These are phyloP conservation scores for Gossypium aridum DNA, from an alignment of 441 rosid species.

Conservation along the genomic window DNA sequence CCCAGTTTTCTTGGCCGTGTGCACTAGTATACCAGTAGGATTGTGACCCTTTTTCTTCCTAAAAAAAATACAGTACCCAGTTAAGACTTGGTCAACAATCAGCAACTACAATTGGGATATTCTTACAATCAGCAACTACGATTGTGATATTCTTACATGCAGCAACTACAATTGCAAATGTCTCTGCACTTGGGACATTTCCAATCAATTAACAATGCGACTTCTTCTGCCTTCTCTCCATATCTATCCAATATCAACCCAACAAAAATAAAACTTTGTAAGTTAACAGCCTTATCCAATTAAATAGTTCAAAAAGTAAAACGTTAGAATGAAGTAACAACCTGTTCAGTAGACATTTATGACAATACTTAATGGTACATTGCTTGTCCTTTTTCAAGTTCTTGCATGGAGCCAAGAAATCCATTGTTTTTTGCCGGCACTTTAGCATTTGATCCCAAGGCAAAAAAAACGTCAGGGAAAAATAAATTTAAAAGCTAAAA, in stretches of 20 bases:
- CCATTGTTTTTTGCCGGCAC: slow-evolving; percentile 86
- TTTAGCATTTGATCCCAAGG: slow-evolving; percentile 20
- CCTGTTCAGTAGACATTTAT: slow-evolving; percentile 73
- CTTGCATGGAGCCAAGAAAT: slow-evolving; percentile 51
- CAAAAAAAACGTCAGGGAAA: neutral
- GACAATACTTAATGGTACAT: slow-evolving; percentile 55
- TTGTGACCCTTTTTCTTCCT: slow-evolving; percentile 75
- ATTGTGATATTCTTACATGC: slow-evolving; percentile 60
- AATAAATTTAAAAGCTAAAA: neutral
- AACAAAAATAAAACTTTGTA: neutral
- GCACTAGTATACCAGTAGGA: slow-evolving; percentile 68
- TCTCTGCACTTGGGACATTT: slow-evolving; percentile 81
- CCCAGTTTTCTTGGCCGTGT: slow-evolving; percentile 61
- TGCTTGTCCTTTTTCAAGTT: slow-evolving; percentile 33
- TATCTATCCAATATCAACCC: slow-evolving; percentile 38
- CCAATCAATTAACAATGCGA: slow-evolving; percentile 44
- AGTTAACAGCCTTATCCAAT: neutral
- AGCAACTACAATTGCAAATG: slow-evolving; percentile 76
- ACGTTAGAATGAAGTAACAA: neutral
- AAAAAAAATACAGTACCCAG: slow-evolving; percentile 3
- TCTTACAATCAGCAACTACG: slow-evolving; percentile 80
- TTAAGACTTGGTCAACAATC: slow-evolving; percentile 4
- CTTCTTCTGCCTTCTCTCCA: slow-evolving; percentile 74
- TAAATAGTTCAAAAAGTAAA: neutral
- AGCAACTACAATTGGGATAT: neutral